Evolutionary conservation across 192 early-diverging fungal species (phyloP), one percentile per base, ranked within the genome.

Genomic region (Linnemannia elongata): DNA sequence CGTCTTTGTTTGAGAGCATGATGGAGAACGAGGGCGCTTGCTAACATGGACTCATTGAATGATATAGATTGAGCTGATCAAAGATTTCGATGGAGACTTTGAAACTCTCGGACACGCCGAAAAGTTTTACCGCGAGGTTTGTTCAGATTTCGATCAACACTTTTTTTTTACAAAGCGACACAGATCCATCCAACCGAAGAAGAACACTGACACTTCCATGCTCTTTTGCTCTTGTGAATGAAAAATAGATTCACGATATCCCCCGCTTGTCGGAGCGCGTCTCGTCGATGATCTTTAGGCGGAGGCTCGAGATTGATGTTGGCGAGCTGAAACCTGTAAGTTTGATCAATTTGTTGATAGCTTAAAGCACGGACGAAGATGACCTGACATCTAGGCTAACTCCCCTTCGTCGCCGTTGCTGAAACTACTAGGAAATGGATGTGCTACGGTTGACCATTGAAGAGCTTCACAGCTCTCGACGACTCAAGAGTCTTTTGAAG

Each of bases 51-150:
- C 38, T 38, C 1, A 22, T 41, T 54, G 10, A 13, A 44, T 39
- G 27, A 6, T 2, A 27, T 57, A 91, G 89, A 90, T 91, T 70
- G 88, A 93, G 74, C 44, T 92, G 13, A 77, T 93, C 49, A 89
- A 89, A 69, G 89, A 90, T 24, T 93, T 89, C 70, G 84, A 88
- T 22, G 88, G 90, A 7, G 90, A 93, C 77, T 72, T 90, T 33
- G 82, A 84, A 41, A 75, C 75, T 42, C 82, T 93, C 0, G 92
- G 92, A 24, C 90, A 93, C 77, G 92, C 92, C n/a, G 92, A 93
- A 45, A 88, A 89, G 78, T 93, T 90, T 70, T 93, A 91, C 54
- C 82, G 79, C 30, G 78, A 88, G 55, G 89, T 89, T 82, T 84
- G 9, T 18, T 18, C 35, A 4, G 36, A 22, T 20, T 24, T 57